Percentiles rank a stretch among this genome's conserved stretches.
Evolutionary conservation across 768 basidiomycete species (phyloP).

Genomic region (Pulveroboletus ravenelii): DNA sequence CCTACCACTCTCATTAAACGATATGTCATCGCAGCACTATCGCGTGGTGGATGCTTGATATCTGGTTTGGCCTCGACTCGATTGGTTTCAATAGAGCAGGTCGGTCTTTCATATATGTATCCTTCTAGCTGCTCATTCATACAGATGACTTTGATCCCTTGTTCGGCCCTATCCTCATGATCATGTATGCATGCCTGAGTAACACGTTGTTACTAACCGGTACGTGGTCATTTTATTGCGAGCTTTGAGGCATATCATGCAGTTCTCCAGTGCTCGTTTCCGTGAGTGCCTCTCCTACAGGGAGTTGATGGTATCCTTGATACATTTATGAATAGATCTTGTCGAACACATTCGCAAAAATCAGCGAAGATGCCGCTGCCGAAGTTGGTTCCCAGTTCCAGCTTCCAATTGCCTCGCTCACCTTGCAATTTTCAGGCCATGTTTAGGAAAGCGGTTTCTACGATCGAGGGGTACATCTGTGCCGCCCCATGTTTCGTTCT

Average conservation of each 20-base stretch:
- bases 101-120: conserved; percentile 35
- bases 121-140: conserved; percentile 2
- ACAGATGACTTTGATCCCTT: conserved; percentile 74
- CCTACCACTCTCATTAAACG: neutral
- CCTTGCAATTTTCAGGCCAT: conserved; percentile 55
- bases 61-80: conserved; percentile 95
- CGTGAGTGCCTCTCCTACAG: conserved; percentile 37
- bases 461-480: conserved; percentile 76
- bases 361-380: conserved; percentile 89
- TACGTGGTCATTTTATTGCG: conserved; percentile 30
- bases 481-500: neutral
- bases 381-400: conserved; percentile 48
- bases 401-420: neutral
- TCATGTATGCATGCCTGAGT: conserved; percentile 85
- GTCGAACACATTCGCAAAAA: conserved; percentile 90
- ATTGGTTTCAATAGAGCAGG: conserved; percentile 80
- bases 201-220: conserved; percentile 90
- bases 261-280: conserved; percentile 65
- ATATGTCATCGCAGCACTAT: conserved; percentile 44
- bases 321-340: conserved; percentile 59
- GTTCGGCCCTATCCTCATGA: conserved; percentile 91
- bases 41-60: conserved; percentile 92
- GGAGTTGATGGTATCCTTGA: neutral
- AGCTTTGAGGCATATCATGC: conserved; percentile 1
- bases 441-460: conserved; percentile 91